Base-by-base conservation (phyloP, 108 stramenopile genomes). In the Cyclostephanos tholiformis region DNA sequence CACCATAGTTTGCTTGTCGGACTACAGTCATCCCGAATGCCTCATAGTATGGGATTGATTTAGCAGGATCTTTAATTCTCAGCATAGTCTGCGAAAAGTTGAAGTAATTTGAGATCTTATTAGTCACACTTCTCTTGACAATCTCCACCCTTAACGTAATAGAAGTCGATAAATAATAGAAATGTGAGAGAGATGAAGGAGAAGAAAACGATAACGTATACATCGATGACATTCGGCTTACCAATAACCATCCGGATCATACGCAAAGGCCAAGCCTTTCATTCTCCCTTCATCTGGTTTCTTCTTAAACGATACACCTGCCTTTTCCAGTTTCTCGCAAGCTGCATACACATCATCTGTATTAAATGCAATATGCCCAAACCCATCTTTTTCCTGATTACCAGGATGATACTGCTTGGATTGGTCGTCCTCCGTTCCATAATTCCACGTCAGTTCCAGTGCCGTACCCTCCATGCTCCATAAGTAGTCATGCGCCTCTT, bases 31-130 rank as follows among this genome's bases (percentile, higher is more conserved):
- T 93, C 32, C 95, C 93, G 57, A 97, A 69, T 36, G 75, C 67
- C 67, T 95, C 70, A 82, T 97, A 99, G 70, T 98, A 98, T 27
- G 86, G 82, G 19, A 99, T 70, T 20, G 82, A 82, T 59, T 93
- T 93, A 26, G 77, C 63, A 44, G 96, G 94, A 82, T 99, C 97
- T 67, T 96, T 96, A 39, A 98, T 86, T 14, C 99, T 91, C 20
- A 99, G 62, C 99, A 99, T 99, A 30, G 95, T 97, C 69, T 99
- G 98, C 1, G 93, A 91, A 63, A 97, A 89, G 80, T 93, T 96
- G 66, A 77, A 92, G 26, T 84, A 79, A 32, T 89, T 88, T 11
- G 74, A 19, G 43, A 89, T 86, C 27, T 78, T 71, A 16, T 61
- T 66, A 0, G 66, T 41, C 26, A 76, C 79, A 2, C 75, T 76